Evolutionary conservation across 2,329 filamentous ascomycete genomes (phyloP), one percentile per base, ranked within the genome.

Genomic region (Periconia sp.): DNA sequence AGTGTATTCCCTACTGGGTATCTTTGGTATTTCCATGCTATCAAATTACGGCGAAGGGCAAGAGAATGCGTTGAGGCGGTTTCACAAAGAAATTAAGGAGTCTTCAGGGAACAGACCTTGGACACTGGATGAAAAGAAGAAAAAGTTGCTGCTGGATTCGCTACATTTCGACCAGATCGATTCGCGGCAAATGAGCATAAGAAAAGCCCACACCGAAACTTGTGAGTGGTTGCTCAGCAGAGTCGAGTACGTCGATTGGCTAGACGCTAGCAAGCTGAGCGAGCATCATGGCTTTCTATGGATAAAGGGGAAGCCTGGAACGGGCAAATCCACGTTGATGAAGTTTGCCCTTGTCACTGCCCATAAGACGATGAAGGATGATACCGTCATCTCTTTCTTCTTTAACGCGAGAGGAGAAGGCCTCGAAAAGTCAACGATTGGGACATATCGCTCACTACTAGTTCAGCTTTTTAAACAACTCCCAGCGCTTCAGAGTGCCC

Each of bases 281-380:
- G 40, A 62, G 4, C 60, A 72, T 24, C 39, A 59, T 19, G 72
- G 72, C 1, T 66, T 78, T 21, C 47, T 78, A 0, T 78, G 73
- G 74, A 72, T 78, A 13, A 66, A 65, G 31, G 75, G 74, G 10
- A 41, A 41, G 17, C n/a, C 39, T 18, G 39, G 39, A 15, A 29
- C 39, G 7, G 39, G 39, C 24, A 78, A 78, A 38, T 78, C 69
- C 22, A 70, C 63, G 11, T 36, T 69, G 17, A 68, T 71, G 56
- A 69, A 70, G 40, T 54, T 64, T 26, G 40, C 39, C 59, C 17
- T 40, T 9, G 25, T 31, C 17, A 38, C 12, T 28, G 30, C 38
- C 29, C 13, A 23, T 9, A 37, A 30, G 12, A 29, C 4, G 16
- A 39, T 36, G 24, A 25, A 32, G 12, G 38, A 40, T 12, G 12